Conservation (phyloP, 2,329 filamentous ascomycete species). For the Pestalotiopsis sp. region DNA sequence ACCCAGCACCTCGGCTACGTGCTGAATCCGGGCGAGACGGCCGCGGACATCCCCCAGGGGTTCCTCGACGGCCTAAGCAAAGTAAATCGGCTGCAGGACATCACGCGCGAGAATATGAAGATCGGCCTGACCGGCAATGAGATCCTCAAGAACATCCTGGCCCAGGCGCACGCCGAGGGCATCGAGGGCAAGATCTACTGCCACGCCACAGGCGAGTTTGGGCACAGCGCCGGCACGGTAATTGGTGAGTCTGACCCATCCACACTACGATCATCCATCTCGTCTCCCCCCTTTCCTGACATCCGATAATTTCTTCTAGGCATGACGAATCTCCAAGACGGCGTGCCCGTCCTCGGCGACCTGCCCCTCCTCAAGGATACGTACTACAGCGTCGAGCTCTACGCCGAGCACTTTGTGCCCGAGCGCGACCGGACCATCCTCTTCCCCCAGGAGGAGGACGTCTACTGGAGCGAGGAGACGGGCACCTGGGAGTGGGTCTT, state of each 20-base stretch:
- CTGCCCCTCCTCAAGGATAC: conserved; percentile 46
- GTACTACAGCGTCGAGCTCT: conserved; percentile 55
- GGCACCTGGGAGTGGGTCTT: conserved; percentile 52
- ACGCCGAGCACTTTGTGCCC: conserved; percentile 48
- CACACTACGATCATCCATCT: neutral
- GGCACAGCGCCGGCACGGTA: conserved; percentile 50
- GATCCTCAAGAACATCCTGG: conserved; percentile 41
- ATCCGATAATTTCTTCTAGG: conserved; percentile 30
- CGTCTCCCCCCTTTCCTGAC: neutral
- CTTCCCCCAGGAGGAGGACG: conserved; percentile 54
- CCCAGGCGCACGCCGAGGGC: conserved; percentile 44
- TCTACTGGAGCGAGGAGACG: conserved; percentile 45
- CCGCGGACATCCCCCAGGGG: conserved; percentile 43
- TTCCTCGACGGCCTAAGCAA: conserved; percentile 46
- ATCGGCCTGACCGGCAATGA: conserved; percentile 47
- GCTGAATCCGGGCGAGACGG: conserved; percentile 43
- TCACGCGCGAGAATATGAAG: conserved; percentile 46
- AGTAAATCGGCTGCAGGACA: conserved; percentile 51
- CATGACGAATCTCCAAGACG: conserved; percentile 53
- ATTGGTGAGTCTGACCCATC: conserved; percentile 38
- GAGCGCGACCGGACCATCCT: conserved; percentile 45
- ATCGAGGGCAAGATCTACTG: conserved; percentile 52
- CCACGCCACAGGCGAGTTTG: conserved; percentile 55
- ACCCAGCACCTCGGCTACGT: conserved; percentile 56
- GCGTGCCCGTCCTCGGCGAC: conserved; percentile 50